Conservation (phyloP, 768 basidiomycete genomes). For the Tylopilus sp. region DNA sequence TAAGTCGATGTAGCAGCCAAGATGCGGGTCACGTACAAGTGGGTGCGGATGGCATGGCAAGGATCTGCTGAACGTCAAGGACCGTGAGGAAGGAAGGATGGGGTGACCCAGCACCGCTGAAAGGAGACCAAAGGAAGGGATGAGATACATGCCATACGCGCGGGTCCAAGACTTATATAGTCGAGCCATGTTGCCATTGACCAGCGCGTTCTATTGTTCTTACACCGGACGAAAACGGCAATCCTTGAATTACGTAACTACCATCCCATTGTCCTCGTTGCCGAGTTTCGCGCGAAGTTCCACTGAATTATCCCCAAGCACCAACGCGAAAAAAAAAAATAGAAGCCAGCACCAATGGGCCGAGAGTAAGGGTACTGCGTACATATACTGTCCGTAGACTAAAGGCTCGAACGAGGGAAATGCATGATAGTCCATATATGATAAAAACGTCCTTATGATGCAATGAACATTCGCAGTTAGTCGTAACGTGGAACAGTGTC, state of each 20-base stretch:
- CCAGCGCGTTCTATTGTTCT: slow-evolving; percentile 31
- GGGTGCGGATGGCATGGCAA: slow-evolving; percentile 31
- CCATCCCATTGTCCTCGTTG: slow-evolving; percentile 25
- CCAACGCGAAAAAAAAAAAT: background rate
- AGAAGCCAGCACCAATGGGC: background rate
- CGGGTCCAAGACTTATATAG: slow-evolving; percentile 22
- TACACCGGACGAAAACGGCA: background rate
- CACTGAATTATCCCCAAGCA: background rate
- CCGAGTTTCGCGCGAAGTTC: background rate
- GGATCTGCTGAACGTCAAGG: slow-evolving; percentile 5
- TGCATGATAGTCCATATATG: slow-evolving; percentile 16
- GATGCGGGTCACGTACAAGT: slow-evolving; percentile 39
- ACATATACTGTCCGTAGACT: slow-evolving; percentile 18
- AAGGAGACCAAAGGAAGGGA: slow-evolving; percentile 4
- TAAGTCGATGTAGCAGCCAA: background rate
- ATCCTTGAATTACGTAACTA: slow-evolving; percentile 15
- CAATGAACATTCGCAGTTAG: slow-evolving; percentile 7
- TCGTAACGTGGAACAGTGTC: slow-evolving; percentile 9
- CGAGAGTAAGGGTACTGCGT: slow-evolving; percentile 1
- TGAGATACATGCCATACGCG: background rate
- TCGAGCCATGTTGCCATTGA: slow-evolving; percentile 12
- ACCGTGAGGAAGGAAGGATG: slow-evolving; percentile 14
- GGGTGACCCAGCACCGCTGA: slow-evolving; percentile 33
- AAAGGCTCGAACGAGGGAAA: slow-evolving; percentile 1
- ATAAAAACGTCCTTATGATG: slow-evolving; percentile 9